Percentiles rank a stretch among this genome's conserved stretches.
These are phyloP conservation scores for Pseudohalonectria lignicola DNA, from an alignment of 2,329 filamentous ascomycete genomes.

Conservation along the genomic window DNA sequence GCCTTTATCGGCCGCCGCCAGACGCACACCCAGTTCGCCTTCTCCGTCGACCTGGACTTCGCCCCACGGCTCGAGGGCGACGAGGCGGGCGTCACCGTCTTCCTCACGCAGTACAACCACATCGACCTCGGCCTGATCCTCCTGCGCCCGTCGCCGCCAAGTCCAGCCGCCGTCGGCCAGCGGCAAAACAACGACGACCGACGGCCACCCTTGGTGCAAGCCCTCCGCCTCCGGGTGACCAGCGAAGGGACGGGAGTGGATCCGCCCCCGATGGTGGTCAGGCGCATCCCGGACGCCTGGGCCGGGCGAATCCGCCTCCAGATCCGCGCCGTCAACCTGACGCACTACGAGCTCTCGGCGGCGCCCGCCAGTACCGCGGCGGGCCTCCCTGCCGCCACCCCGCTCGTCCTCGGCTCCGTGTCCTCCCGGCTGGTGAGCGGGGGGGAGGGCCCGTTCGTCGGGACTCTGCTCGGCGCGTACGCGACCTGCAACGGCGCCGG, in stretches of 20 bases:
- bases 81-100: conserved; percentile 21
- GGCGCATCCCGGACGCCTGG: conserved; percentile 1
- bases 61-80: conserved; percentile 11
- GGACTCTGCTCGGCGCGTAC: conserved; percentile 20
- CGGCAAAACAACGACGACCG: neutral
- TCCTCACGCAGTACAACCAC: conserved; percentile 20
- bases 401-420: conserved; percentile 14
- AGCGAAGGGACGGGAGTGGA: conserved; percentile 13
- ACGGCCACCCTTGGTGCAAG: neutral
- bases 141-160: conserved; percentile 8
- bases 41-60: conserved; percentile 17
- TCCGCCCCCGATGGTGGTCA: conserved; percentile 3
- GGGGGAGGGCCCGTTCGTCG: conserved; percentile 19
- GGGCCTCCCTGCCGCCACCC: too few species aligned
- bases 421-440: conserved; percentile 19
- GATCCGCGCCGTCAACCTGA: conserved; percentile 16
- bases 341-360: conserved; percentile 18
- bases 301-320: conserved; percentile 11
- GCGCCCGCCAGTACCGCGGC: conserved; percentile 9
- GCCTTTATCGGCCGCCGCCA: conserved; percentile 19
- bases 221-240: conserved; percentile 2
- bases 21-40: conserved; percentile 19
- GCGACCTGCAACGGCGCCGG: conserved; percentile 24
- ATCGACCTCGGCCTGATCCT: conserved; percentile 19
- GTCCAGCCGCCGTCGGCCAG: neutral